Evolutionary conservation across 768 basidiomycete genomes (phyloP), one percentile per base, ranked within the genome.

Genomic region (Termitomyces sp.): DNA sequence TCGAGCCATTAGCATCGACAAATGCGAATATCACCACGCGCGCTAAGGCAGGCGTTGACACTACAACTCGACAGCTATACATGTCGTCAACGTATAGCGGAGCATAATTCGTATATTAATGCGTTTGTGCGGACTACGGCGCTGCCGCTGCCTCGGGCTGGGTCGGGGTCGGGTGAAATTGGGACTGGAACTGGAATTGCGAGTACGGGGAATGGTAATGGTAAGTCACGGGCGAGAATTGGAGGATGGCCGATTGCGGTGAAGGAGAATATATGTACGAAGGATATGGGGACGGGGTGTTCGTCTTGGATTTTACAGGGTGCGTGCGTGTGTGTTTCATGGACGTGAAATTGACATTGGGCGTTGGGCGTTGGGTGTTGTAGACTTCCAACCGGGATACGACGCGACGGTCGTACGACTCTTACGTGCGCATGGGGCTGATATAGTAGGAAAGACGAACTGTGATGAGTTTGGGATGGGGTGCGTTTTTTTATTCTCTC

Each of bases 391-490:
- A 0, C 86, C 96, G 0, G 92, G 93, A 0, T 94, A 90, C 69
- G 90, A 94, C 70, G 92, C 96, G 53, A 96, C 94, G 0, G 91
- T 90, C 7, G 91, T 97, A 0, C 62, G 74, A 4, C 74, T 87
- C 11, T 74, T 98, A 2, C 78, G 79, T 1, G 63, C 76, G 0
- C 75, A 79, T 0, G 94, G 94, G 0, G 94, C 89, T 0, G 73
- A 84, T 18, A 81, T 98, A 12, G 69, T 90, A 2, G 96, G 94
- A 1, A 97, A 97, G 75, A 89, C 95, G 0, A 96, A 96, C 70
- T 93, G 94, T 72, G 96, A 99, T 70, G 96, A 98, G 74, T 98
- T 98, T 74, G 96, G 96, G 1, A 98, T 98, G 96, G 96, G 96
- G 90, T 95, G 60, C 20, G 86, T 74, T 33, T 33, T 7, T 44